Conservation (phyloP, 176 grass and related monocot species). For the Musa acuminata region DNA sequence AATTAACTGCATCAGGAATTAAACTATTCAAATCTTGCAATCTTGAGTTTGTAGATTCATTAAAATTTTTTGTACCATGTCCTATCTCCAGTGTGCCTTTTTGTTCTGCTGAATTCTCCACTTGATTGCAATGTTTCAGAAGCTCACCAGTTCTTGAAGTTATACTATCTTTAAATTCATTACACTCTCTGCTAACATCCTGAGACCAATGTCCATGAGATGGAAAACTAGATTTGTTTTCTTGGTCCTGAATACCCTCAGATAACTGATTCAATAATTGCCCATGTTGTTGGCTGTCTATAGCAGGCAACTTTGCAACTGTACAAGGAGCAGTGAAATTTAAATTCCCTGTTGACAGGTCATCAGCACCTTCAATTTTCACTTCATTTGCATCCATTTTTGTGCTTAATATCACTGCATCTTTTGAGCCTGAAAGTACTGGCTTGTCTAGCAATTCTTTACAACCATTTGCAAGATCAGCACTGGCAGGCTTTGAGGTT, state of each 20-base stretch:
- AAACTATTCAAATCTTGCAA: slow-evolving; percentile 27
- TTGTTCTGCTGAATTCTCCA: slow-evolving; percentile 19
- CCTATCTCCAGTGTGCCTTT: slow-evolving; percentile 27
- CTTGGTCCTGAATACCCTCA: slow-evolving; percentile 27
- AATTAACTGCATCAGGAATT: slow-evolving; percentile 30
- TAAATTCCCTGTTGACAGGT: slow-evolving; percentile 16
- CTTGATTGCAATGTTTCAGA: slow-evolving; percentile 10
- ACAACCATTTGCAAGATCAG: slow-evolving; percentile 3
- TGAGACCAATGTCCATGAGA: slow-evolving; percentile 24
- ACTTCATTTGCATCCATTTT: slow-evolving; percentile 32
- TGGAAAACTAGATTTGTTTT: slow-evolving; percentile 27
- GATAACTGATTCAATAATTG: slow-evolving; percentile 19
- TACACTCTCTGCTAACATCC: slow-evolving; percentile 22
- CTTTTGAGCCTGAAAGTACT: slow-evolving; percentile 11
- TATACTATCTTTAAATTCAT: slow-evolving; percentile 15
- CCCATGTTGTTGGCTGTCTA: slow-evolving; percentile 9
- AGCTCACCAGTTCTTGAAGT: slow-evolving; percentile 21
- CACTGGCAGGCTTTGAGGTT: slow-evolving; percentile 21
- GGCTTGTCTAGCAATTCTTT: slow-evolving; percentile 16
- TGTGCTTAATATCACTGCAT: slow-evolving; percentile 24
- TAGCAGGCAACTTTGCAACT: slow-evolving; percentile 20
- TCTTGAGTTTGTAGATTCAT: slow-evolving; percentile 28
- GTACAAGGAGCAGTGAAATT: slow-evolving; percentile 6
- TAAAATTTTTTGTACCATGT: slow-evolving; percentile 23
- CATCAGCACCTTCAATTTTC: slow-evolving; percentile 30